Conservation (phyloP, 345 rosid genomes). For the Kernera saxatilis region DNA sequence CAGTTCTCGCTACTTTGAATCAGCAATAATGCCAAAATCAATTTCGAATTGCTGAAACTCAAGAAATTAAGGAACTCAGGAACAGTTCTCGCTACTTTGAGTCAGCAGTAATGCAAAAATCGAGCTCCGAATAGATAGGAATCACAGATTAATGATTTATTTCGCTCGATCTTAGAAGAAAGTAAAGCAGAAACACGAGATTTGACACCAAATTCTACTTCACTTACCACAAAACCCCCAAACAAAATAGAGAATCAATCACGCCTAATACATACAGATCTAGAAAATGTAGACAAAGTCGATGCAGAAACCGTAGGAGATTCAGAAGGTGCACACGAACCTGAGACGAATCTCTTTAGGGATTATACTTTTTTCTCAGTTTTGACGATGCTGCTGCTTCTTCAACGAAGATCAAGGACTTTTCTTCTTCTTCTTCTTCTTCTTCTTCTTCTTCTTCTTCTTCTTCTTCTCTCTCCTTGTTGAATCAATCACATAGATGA, state of each 20-base stretch:
- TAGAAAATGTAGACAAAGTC: background rate
- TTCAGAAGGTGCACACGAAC: background rate
- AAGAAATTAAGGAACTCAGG: background rate
- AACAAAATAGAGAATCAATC: background rate
- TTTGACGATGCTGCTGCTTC: background rate
- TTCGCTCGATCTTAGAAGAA: background rate
- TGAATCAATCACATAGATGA: background rate
- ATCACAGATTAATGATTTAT: background rate
- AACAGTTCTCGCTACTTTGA: background rate
- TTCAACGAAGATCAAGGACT: constrained; percentile 1
- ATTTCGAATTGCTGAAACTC: too few species aligned
- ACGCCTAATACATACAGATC: constrained; percentile 11
- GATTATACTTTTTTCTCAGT: background rate
- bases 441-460: background rate
- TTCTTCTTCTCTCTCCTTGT: background rate
- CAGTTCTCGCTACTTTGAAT: background rate
- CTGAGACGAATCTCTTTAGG: background rate
- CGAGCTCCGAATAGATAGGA: background rate
- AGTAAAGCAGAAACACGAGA: constrained; percentile 4
- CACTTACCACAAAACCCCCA: background rate
- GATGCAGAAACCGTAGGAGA: background rate
- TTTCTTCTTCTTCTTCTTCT: background rate
- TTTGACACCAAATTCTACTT: background rate
- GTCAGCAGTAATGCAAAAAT: background rate
- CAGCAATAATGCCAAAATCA: background rate